Evolutionary conservation across 495 filamentous ascomycete genomes (phyloP).

Genomic region (Aspergillus coremiiformis): DNA sequence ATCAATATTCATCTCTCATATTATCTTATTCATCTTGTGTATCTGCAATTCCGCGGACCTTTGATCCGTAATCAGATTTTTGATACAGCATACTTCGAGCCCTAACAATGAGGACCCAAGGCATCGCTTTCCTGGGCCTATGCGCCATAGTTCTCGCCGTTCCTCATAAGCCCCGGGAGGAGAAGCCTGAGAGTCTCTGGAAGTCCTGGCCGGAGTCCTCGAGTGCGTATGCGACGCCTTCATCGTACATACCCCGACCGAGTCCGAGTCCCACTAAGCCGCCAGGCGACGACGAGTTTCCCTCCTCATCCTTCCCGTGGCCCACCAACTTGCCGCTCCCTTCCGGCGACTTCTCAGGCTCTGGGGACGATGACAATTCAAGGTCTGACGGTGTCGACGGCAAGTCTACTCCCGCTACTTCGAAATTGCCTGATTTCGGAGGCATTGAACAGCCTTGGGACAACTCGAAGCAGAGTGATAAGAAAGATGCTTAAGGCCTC

Average conservation of each 20-base stretch:
- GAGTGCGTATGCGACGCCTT: neutral
- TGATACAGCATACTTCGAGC: neutral
- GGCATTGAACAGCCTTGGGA: neutral
- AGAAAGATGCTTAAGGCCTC: too few relatives aligned
- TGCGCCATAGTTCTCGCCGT: neutral
- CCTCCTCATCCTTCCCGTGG: neutral
- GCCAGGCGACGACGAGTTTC: neutral
- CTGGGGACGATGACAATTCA: neutral
- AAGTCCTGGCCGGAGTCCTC: neutral
- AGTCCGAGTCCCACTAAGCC: neutral
- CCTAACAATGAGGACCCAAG: neutral
- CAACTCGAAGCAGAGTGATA: too few relatives aligned
- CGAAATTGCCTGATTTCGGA: too few relatives aligned
- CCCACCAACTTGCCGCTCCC: neutral
- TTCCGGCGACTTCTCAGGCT: neutral
- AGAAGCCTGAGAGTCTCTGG: neutral
- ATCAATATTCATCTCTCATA: too few relatives aligned
- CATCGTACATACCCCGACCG: neutral
- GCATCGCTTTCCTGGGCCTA: neutral
- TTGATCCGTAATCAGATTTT: neutral
- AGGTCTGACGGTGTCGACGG: neutral
- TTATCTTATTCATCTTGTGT: too few relatives aligned
- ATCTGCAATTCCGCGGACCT: neutral
- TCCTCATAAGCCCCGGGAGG: neutral
- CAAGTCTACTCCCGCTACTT: too few relatives aligned